Evolutionary conservation across 768 basidiomycete genomes (phyloP).

Genomic region (Rhodocollybia butyracea): DNA sequence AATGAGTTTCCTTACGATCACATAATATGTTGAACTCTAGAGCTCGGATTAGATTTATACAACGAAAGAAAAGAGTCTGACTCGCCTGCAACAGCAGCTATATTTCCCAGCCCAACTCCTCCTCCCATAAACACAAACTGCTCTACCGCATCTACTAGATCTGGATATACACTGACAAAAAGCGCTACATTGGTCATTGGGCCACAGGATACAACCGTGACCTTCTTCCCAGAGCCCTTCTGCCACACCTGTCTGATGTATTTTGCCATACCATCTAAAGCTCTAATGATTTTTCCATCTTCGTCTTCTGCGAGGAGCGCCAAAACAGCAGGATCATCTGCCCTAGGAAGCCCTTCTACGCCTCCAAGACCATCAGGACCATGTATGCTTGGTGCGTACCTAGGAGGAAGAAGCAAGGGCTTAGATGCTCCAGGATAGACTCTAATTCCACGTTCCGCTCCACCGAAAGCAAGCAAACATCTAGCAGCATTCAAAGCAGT

Average conservation of each 20-base stretch:
- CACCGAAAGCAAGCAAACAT: constrained; percentile 67
- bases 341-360: constrained; percentile 68
- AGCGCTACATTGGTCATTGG: constrained; percentile 84
- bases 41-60: not conserved
- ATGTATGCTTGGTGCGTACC: constrained; percentile 76
- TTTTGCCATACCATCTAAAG: constrained; percentile 67
- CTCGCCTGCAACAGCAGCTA: constrained; percentile 69
- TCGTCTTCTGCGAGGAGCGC: constrained; percentile 43
- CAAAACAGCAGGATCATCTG: constrained; percentile 45
- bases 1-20: constrained; percentile 53
- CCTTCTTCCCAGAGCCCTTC: constrained; percentile 53
- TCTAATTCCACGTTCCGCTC: constrained; percentile 50
- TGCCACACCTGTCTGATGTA: constrained; percentile 56
- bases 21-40: constrained; percentile 79
- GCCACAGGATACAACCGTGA: constrained; percentile 72
- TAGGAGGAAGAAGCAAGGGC: constrained; percentile 61
- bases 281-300: constrained; percentile 43
- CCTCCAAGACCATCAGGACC: constrained; percentile 82
- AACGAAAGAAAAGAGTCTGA: not conserved
- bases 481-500: constrained; percentile 74
- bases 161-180: constrained; percentile 55
- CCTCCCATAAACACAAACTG: constrained; percentile 90
- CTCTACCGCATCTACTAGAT: constrained; percentile 53
- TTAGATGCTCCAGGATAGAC: constrained; percentile 69
- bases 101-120: constrained; percentile 81